Evolutionary conservation across 1,284 basidiomycete species (phyloP), one percentile per base, ranked within the genome.

Genomic region (Trichosporon inkin): DNA sequence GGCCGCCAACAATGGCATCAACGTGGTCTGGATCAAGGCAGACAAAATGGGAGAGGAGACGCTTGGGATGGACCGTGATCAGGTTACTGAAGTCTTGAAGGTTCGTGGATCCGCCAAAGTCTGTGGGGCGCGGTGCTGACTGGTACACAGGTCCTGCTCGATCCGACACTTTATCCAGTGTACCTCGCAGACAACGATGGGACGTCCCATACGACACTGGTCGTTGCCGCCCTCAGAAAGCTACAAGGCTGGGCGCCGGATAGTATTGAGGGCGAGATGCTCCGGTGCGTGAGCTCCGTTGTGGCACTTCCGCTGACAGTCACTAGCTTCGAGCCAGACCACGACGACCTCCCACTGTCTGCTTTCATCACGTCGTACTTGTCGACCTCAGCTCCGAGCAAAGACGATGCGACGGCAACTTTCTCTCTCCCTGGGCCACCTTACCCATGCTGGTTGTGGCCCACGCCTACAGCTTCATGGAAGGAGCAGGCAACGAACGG

Each of bases 381-480:
- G n/a, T 60, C 71, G 4, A 59, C 60, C 1, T 55, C 60, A 10
- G 53, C 14, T 7, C 55, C 62, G 1, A 44, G 49, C 39, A 62
- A 61, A 53, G 60, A 63, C 39, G 66, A 58, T 39, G 55, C 70
- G 13, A 66, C 67, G 3, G 38, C 64, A 0, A 52, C 68, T 0
- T 67, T 74, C 35, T 56, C 41, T 5, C 65, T 75, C 2, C 75
- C 75, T 1, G 38, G 67, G 1, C 66, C 72, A 4, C 73, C 73
- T 19, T 73, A 72, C 37, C 72, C 74, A n/a, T 28, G 65, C 3
- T 77, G 74, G 74, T 59, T 77, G n/a, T 77, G 75, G 75, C 65
- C 64, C 0, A 19, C 40, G 3, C 68, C 70, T 8, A 28, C 57
- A 14, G n/a, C 55, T 10, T 14, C 36, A 3, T 24, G 20, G 3